Evolutionary conservation across 805 yeast genomes (phyloP), one percentile per base, ranked within the genome.

Genomic region (Suhomyces pyralidae): DNA sequence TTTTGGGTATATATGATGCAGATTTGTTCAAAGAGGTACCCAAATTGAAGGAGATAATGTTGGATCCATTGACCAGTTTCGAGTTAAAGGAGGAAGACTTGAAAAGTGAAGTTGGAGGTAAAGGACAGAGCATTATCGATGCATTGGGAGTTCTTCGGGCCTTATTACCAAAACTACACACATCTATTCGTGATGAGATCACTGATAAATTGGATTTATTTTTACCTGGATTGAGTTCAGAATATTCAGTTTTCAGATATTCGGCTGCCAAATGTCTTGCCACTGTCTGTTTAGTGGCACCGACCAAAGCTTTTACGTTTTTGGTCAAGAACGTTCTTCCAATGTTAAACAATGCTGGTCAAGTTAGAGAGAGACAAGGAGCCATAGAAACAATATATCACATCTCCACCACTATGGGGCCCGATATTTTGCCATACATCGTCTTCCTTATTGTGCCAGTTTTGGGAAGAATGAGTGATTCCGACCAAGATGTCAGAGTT

Each of bases 391-490:
- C 94, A 22, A 80, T 93, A 7, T 92, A 90, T 65, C 97, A 94
- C 64, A 75, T 94, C 46, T 83, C 96, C 2, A 77, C 78, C 40
- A 80, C 87, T 3, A 90, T 94, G 97, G 97, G 96, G 1, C 76
- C 89, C 7, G 88, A 82, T 55, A 90, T 96, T 51, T 73, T 94
- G 55, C 99, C 99, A 0, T 94, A 93, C 68, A 92, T 94, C 46
- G 96, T 94, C 36, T 94, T 94, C 67, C 80, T 94, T 61, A 90
- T 94, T 67, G 98, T 96, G 25, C 99, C 99, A 9, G 90, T 94
- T 3, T 76, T 94, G 60, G 99, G 99, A 45, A 81, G 99, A 64
- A 94, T 94, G 99, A 92, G 97, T 77, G 99, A 94, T 68, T 78
- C 96, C 1, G 90, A 93, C 64, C 80, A 79, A 49, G 97, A 90